phyloP scores from a whole-genome alignment of 2,329 filamentous ascomycete species.

The Talaromyces rugulosus region DNA sequence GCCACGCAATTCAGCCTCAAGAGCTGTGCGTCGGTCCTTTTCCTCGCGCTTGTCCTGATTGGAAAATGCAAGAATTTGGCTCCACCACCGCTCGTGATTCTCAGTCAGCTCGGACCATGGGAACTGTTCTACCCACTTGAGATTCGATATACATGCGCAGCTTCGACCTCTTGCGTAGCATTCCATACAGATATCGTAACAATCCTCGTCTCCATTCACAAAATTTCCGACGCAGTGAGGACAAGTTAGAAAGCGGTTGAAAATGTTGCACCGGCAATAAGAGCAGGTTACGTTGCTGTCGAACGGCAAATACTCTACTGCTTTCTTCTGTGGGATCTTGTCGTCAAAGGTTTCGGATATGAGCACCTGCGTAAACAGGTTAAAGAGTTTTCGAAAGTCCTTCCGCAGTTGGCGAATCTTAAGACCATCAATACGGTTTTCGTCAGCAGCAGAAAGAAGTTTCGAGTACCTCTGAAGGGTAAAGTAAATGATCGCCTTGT shows the following conservation, averaged over 20 bases:
- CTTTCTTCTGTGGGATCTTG: slow-evolving; percentile 57
- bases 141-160: slow-evolving; percentile 78
- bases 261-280: slow-evolving; percentile 93
- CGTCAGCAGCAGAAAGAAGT: slow-evolving; percentile 55
- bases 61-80: slow-evolving; percentile 70
- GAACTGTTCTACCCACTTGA: slow-evolving; percentile 93
- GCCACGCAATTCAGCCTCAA: slow-evolving; percentile 65
- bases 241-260: slow-evolving; percentile 94
- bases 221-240: slow-evolving; percentile 71
- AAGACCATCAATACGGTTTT: slow-evolving; percentile 40
- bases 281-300: slow-evolving; percentile 93
- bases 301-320: slow-evolving; percentile 72
- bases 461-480: slow-evolving; percentile 73
- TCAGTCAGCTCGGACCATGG: slow-evolving; percentile 71
- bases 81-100: slow-evolving; percentile 79
- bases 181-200: slow-evolving; percentile 96
- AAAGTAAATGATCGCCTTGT: slow-evolving; percentile 91
- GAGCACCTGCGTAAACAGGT: slow-evolving; percentile 72
- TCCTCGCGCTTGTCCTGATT: slow-evolving; percentile 47
- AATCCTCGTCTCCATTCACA: slow-evolving; percentile 68
- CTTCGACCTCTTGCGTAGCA: slow-evolving; percentile 97
- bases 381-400: slow-evolving; percentile 79
- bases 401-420: slow-evolving; percentile 67
- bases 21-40: slow-evolving; percentile 54
- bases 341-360: slow-evolving; percentile 80